These are phyloP conservation scores for Trichoderma breve DNA, from an alignment of 2,329 filamentous ascomycete species.

Conservation along the genomic window DNA sequence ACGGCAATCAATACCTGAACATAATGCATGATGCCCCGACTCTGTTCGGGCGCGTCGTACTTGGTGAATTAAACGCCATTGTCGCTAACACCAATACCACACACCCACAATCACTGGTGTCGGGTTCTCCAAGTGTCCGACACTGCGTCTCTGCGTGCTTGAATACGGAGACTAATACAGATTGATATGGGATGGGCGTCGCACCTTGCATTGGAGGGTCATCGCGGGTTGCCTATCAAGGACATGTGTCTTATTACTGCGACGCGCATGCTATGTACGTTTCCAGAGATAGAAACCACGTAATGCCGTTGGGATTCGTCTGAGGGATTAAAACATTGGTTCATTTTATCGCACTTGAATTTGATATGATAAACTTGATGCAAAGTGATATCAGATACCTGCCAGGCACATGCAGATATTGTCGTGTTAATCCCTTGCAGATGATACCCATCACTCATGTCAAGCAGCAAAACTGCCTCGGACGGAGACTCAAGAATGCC, in stretches of 20 bases:
- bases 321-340: slow-evolving; percentile 1
- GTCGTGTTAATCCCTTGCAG: background rate
- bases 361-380: background rate
- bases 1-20: background rate
- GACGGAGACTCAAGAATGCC: background rate
- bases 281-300: background rate
- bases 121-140: slow-evolving; percentile 6
- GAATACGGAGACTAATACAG: slow-evolving; percentile 1
- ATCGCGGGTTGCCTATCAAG: slow-evolving; percentile 1
- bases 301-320: background rate
- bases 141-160: background rate
- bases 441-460: background rate
- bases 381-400: background rate
- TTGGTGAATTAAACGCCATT: background rate
- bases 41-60: background rate
- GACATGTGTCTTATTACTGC: background rate
- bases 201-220: background rate
- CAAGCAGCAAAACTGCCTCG: background rate
- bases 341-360: background rate
- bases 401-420: background rate
- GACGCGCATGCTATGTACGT: background rate
- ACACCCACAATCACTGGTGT: slow-evolving; percentile 10
- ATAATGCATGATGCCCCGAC: background rate
- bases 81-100: background rate
- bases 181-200: slow-evolving; percentile 12